These are phyloP conservation scores for Pseudogymnoascus sp. DNA, from an alignment of 2,329 filamentous ascomycete genomes.

Conservation along the genomic window DNA sequence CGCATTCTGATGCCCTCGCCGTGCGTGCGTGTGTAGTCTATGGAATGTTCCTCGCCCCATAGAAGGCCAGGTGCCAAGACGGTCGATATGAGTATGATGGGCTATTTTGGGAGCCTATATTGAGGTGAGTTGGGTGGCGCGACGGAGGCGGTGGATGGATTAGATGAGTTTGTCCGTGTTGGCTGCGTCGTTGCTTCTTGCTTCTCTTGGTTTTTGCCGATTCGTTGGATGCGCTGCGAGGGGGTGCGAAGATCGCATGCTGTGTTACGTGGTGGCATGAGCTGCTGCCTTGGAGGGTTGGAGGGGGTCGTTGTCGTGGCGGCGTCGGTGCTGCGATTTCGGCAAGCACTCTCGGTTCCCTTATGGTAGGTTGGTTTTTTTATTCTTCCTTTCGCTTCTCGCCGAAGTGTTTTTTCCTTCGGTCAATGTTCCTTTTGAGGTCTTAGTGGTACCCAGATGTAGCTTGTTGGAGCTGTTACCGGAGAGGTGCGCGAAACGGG, in stretches of 20 bases:
- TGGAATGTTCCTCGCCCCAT: constrained; percentile 5
- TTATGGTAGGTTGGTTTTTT: neutral
- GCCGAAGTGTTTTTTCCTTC: neutral
- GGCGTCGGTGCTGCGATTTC: neutral
- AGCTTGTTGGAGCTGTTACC: neutral
- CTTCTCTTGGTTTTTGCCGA: neutral
- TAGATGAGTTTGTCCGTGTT: neutral
- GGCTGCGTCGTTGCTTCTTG: neutral
- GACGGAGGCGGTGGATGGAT: neutral
- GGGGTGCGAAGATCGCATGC: neutral
- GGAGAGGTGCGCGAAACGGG: neutral
- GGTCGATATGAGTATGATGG: neutral
- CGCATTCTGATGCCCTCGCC: no score
- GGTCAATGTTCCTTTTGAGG: neutral
- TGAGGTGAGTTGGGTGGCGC: neutral
- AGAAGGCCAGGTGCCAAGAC: neutral
- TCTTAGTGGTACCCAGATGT: neutral
- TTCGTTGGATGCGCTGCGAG: neutral
- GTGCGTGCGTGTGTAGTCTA: neutral
- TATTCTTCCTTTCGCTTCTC: neutral
- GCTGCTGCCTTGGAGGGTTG: neutral
- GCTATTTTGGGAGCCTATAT: neutral
- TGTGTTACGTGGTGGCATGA: neutral
- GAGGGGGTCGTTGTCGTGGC: neutral
- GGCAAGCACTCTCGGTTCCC: neutral